Base-by-base conservation (phyloP, 805 yeast genomes). In the Saturnispora quitensis region DNA sequence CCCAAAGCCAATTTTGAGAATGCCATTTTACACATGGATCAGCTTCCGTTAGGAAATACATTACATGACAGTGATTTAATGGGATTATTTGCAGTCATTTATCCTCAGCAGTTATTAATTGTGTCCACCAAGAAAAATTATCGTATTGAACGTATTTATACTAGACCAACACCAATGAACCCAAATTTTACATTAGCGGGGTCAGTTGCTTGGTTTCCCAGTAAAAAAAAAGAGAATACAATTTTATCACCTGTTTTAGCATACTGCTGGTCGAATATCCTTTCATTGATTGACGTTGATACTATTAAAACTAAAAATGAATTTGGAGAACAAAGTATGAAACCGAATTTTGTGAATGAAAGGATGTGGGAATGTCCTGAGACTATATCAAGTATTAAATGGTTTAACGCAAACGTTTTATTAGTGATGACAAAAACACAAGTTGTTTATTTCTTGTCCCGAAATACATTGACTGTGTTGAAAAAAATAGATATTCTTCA, bases 171-270 rank as follows among this genome's bases (percentile, higher is more conserved):
- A 48, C 61, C 60, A 1, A 55, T 65, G 8, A 58, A 67, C 24
- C 60, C 58, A 4, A 44, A 67, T 0, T 51, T 63, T 35, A 70
- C 68, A 0, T 50, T 67, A 27, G 58, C 73, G 9, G 86, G 82
- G 0, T 71, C 77, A 53, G 60, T 82, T 8, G 65, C 76, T 15
- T 84, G 91, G 93, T 82, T 71, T 57, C 93, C 93, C 0, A 76
- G 74, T 10, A 65, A 70, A 3, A 42, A 61, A 58, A 58, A 60
- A 58, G 66, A 55, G 36, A 27, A 20, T 5, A 8, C n/a, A 15
- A 15, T 18, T 12, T 9, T 15, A 17, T 25, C 50, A 0, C 77
- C 88, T 0, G 67, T 73, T 53, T 63, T 87, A 42, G 90, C 86
- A 0, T 86, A 82, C 56, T 72, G 86, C 38, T 85, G 89, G 85